A percentile compares a stretch with the other conserved stretches of the same genome.
These are phyloP conservation scores for Xylaria sp. DNA, from an alignment of 2,329 filamentous ascomycete genomes.

Conservation along the genomic window DNA sequence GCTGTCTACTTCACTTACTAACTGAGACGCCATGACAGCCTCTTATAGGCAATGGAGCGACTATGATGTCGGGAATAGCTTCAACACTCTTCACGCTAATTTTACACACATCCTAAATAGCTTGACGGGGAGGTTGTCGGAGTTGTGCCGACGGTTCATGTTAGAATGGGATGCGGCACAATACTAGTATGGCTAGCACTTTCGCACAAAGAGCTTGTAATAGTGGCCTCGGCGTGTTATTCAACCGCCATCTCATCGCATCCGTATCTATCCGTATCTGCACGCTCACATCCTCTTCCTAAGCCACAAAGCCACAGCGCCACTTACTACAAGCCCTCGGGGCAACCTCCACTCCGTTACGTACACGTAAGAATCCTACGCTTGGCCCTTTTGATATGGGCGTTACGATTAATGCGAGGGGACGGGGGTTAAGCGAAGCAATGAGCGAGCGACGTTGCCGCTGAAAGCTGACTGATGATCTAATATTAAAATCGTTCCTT, in stretches of 20 bases:
- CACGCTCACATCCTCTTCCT: not conserved
- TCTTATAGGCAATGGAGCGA: conserved; percentile 18
- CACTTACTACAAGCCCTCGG: conserved; percentile 2
- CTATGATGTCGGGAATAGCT: not conserved
- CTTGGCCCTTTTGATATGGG: not conserved
- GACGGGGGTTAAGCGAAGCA: not conserved
- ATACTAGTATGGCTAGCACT: not conserved
- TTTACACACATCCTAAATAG: not conserved
- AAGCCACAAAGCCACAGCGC: not conserved
- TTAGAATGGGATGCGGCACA: conserved; percentile 6
- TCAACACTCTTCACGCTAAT: not conserved
- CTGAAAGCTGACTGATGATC: not conserved
- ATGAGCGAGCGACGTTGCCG: not conserved
- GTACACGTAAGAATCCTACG: not conserved
- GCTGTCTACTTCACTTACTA: not conserved
- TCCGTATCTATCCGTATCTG: conserved; percentile 17
- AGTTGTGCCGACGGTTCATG: conserved; percentile 12
- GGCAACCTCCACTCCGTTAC: conserved; percentile 18
- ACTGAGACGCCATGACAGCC: not conserved
- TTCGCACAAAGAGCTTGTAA: not conserved
- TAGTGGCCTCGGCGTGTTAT: conserved; percentile 5
- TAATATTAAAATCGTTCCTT: not conserved
- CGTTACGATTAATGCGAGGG: not conserved
- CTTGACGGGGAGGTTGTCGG: not conserved
- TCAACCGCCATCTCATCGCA: not conserved